Percentiles rank a stretch among this genome's conserved stretches.
These are phyloP conservation scores for Plasmodiophora brassicae DNA, from an alignment of 208 protist species.

Conservation along the genomic window DNA sequence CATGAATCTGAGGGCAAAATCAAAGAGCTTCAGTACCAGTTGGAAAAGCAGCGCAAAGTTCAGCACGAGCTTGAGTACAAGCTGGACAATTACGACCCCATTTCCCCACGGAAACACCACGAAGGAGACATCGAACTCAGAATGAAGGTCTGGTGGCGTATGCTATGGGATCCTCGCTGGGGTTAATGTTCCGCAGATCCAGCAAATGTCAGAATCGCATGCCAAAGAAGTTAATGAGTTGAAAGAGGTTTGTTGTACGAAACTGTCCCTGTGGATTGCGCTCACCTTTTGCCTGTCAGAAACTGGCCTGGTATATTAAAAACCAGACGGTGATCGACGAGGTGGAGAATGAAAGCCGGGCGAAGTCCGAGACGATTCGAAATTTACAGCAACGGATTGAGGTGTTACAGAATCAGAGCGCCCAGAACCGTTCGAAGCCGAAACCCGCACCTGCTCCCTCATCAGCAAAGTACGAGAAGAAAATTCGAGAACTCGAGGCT, in stretches of 20 bases:
- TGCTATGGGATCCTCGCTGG: too few relatives aligned
- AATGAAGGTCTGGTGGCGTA: too few relatives aligned
- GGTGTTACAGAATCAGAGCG: neutral
- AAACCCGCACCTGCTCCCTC: neutral
- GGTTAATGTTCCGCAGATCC: too few relatives aligned
- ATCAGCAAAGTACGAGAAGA: neutral
- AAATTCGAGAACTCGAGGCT: too few relatives aligned
- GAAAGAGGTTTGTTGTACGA: too few relatives aligned
- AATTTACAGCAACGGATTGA: slow-evolving; percentile 12
- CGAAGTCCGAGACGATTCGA: neutral
- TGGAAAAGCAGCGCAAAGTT: neutral
- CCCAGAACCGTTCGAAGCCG: neutral
- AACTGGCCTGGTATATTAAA: neutral
- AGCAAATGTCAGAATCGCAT: too few relatives aligned
- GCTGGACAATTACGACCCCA: neutral
- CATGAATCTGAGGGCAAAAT: neutral
- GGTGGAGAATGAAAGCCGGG: neutral
- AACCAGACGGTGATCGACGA: neutral
- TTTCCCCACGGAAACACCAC: neutral
- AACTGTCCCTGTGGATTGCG: too few relatives aligned
- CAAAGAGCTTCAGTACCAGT: neutral
- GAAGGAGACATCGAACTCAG: too few relatives aligned
- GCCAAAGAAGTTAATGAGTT: too few relatives aligned
- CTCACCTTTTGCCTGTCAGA: too few relatives aligned
- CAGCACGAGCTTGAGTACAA: neutral